phyloP scores from a whole-genome alignment of 148 eudicot species.

The Amaranthus cruentus region DNA sequence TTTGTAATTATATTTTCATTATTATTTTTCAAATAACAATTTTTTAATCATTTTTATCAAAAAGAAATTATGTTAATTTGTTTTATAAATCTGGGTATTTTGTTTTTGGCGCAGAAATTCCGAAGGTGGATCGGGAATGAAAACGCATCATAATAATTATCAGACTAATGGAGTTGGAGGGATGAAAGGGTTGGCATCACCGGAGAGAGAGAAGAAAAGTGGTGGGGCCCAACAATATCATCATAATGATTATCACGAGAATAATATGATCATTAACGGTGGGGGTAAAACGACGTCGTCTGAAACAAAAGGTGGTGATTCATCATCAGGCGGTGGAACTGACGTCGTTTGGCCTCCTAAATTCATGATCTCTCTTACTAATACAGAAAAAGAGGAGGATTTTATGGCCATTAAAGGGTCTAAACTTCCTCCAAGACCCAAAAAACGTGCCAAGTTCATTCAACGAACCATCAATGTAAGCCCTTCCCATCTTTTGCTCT shows the following conservation, averaged over 20 bases:
- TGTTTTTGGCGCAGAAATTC: conserved; percentile 45
- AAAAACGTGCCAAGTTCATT: conserved; percentile 83
- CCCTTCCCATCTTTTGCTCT: conserved; percentile 4
- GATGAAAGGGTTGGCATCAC: conserved; percentile 42
- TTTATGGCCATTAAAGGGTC: conserved; percentile 84
- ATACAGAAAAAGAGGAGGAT: conserved; percentile 93
- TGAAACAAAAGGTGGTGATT: conserved; percentile 59
- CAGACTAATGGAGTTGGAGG: background rate
- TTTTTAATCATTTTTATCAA: background rate
- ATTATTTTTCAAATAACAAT: background rate
- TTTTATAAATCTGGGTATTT: background rate
- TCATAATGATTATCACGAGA: conserved; percentile 11
- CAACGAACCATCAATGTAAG: conserved; percentile 91
- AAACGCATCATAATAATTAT: conserved; percentile 27
- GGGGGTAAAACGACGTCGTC: conserved; percentile 55
- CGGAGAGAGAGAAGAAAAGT: conserved; percentile 54
- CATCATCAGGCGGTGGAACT: conserved; percentile 56
- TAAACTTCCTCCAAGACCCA: conserved; percentile 87
- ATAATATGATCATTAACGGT: conserved; percentile 2
- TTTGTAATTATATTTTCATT: no score
- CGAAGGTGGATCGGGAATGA: conserved; percentile 64
- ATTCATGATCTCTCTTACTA: conserved; percentile 55
- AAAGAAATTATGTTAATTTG: background rate
- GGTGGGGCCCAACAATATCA: no score
- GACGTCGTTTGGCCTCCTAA: conserved; percentile 60